Percentiles rank a stretch among this genome's conserved stretches.
Conservation (phyloP, 129 eudicot genomes). For the Lactuca saligna region DNA sequence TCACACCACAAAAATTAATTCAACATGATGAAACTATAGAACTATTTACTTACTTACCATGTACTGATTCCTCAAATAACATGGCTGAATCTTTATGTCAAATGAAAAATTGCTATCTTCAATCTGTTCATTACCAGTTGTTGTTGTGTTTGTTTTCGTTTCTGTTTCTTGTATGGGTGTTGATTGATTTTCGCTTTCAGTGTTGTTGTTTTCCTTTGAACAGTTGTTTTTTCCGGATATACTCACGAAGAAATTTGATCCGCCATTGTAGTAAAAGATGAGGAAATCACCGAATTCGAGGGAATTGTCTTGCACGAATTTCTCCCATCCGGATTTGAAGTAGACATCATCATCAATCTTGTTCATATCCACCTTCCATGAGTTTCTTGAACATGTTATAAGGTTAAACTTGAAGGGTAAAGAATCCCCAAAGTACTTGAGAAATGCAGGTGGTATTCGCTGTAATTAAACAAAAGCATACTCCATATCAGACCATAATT, state of each 20-base stretch:
- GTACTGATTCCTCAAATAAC: constrained; percentile 9
- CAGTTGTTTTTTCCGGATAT: constrained; percentile 29
- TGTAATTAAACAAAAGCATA: not conserved
- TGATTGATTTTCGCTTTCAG: constrained; percentile 8
- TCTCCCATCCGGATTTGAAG: constrained; percentile 37
- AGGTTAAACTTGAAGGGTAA: constrained; percentile 29
- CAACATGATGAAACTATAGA: not conserved
- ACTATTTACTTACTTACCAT: constrained; percentile 11
- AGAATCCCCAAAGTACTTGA: constrained; percentile 27
- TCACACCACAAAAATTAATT: not conserved
- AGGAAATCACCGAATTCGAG: constrained; percentile 38
- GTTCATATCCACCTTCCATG: constrained; percentile 37
- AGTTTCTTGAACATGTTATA: constrained; percentile 15
- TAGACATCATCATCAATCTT: constrained; percentile 29
- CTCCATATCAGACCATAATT: not conserved
- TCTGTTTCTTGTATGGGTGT: constrained; percentile 4
- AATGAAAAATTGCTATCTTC: constrained; percentile 13
- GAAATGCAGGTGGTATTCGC: constrained; percentile 42
- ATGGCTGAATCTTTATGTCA: constrained; percentile 10
- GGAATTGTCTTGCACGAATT: constrained; percentile 43
- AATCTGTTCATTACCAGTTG: constrained; percentile 18
- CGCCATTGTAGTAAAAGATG: constrained; percentile 29
- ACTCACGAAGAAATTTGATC: constrained; percentile 25
- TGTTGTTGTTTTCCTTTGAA: constrained; percentile 15
- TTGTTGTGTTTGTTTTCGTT: not conserved